Conservation (phyloP, 1,284 basidiomycete genomes). For the Irpex sp. region DNA sequence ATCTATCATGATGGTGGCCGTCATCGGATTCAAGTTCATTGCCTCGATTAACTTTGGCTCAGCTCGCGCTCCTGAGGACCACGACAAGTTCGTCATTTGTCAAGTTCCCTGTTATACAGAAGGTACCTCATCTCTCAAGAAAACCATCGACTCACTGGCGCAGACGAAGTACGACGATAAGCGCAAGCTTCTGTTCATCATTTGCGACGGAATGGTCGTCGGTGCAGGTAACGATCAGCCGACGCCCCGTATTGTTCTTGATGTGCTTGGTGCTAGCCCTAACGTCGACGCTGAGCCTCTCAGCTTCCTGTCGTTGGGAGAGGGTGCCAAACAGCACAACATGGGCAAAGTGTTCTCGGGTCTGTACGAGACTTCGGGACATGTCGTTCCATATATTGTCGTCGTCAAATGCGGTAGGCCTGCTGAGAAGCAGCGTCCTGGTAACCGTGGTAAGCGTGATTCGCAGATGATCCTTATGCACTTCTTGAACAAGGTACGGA, state of each 20-base stretch:
- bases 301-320: constrained; percentile 90
- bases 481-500: constrained; percentile 86
- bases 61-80: constrained; percentile 87
- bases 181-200: constrained; percentile 90
- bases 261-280: constrained; percentile 93
- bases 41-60: constrained; percentile 89
- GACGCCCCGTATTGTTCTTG: constrained; percentile 91
- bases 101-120: constrained; percentile 99
- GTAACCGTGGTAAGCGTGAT: constrained; percentile 96
- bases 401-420: constrained; percentile 98
- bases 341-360: constrained; percentile 99
- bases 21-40: constrained; percentile 98
- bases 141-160: constrained; percentile 93
- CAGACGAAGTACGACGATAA: constrained; percentile 98
- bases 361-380: constrained; percentile 90
- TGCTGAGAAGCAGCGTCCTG: constrained; percentile 87
- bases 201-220: constrained; percentile 99
- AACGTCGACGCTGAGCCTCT: constrained; percentile 93
- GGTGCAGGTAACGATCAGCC: constrained; percentile 93
- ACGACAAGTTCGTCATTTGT: constrained; percentile 98
- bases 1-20: constrained; percentile 90
- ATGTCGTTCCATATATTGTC: constrained; percentile 95
- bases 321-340: constrained; percentile 95
- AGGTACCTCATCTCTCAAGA: constrained; percentile 83
- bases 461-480: constrained; percentile 96